Percentiles rank a stretch among this genome's conserved stretches.
These are phyloP conservation scores for Mediolabrus comicus DNA, from an alignment of 108 stramenopile genomes.

Conservation along the genomic window DNA sequence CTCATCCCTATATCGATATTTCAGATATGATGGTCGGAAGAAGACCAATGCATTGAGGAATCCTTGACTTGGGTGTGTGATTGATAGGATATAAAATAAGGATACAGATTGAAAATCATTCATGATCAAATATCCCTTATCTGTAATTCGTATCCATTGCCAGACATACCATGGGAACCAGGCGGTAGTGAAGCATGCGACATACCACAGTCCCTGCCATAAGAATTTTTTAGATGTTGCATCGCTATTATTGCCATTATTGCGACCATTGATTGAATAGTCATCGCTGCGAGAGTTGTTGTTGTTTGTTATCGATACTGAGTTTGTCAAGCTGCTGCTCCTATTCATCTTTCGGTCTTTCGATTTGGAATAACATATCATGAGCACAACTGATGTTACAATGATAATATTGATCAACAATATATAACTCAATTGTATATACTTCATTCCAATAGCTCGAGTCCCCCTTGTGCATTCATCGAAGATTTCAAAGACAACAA, in stretches of 20 bases:
- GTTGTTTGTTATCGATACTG: neutral
- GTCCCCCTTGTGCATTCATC: slow-evolving; percentile 15
- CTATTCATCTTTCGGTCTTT: slow-evolving; percentile 23
- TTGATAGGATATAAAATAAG: neutral
- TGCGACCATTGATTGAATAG: neutral
- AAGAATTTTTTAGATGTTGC: neutral
- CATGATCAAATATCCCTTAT: neutral
- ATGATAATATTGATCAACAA: slow-evolving; percentile 20
- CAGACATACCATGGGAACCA: slow-evolving; percentile 41
- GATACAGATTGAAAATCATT: neutral
- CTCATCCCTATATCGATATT: slow-evolving; percentile 14
- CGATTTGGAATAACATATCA: slow-evolving; percentile 2
- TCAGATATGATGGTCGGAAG: slow-evolving; percentile 16
- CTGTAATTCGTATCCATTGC: slow-evolving; percentile 5
- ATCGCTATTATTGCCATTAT: neutral
- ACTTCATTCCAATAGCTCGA: slow-evolving; percentile 15
- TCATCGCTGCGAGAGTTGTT: neutral
- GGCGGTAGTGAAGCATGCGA: slow-evolving; percentile 14
- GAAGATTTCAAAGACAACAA: neutral
- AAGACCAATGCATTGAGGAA: slow-evolving; percentile 18
- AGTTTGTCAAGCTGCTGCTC: neutral
- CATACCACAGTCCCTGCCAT: slow-evolving; percentile 42
- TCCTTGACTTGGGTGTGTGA: slow-evolving; percentile 19
- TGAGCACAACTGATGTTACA: slow-evolving; percentile 11
- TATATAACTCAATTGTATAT: slow-evolving; percentile 10